These are phyloP conservation scores for Cryptococcus sp. DNA, from an alignment of 1,284 basidiomycete genomes.

Conservation along the genomic window DNA sequence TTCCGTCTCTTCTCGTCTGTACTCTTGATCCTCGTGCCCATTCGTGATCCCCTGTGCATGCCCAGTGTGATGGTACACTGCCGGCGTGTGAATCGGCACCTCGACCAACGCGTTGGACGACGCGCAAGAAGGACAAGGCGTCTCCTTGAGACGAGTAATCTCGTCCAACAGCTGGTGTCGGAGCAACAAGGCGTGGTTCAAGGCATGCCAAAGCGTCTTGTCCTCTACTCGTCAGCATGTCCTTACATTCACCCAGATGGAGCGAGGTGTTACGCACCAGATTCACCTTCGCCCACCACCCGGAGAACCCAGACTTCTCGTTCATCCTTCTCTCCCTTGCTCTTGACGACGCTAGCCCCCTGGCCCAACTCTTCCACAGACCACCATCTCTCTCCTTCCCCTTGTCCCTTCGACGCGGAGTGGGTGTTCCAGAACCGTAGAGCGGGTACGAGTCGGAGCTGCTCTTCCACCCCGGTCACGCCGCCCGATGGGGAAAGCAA, in stretches of 20 bases:
- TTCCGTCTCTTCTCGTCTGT: conserved; percentile 20
- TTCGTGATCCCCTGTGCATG: neutral
- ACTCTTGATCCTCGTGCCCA: neutral
- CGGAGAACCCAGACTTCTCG: conserved; percentile 41
- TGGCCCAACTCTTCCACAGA: conserved; percentile 35
- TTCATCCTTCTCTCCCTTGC: conserved; percentile 15
- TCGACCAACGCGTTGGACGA: neutral
- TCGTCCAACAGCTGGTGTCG: conserved; percentile 28
- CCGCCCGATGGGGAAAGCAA: neutral
- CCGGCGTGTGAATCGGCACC: neutral
- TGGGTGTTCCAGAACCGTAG: conserved; percentile 27
- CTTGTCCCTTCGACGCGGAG: conserved; percentile 2
- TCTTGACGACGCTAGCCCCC: conserved; percentile 33
- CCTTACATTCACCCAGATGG: neutral
- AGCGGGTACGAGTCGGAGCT: conserved; percentile 18
- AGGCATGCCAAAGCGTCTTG: conserved; percentile 17
- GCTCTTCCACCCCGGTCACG: conserved; percentile 1
- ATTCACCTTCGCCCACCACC: conserved; percentile 12
- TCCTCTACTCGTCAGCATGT: conserved; percentile 1
- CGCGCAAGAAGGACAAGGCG: conserved; percentile 10
- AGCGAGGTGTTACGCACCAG: conserved; percentile 7
- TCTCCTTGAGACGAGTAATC: conserved; percentile 14
- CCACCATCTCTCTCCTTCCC: conserved; percentile 29
- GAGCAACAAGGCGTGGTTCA: conserved; percentile 32
- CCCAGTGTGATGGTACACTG: neutral